Evolutionary conservation across 2,329 filamentous ascomycete species (phyloP).

Genomic region (Sclerotinia spermophila): DNA sequence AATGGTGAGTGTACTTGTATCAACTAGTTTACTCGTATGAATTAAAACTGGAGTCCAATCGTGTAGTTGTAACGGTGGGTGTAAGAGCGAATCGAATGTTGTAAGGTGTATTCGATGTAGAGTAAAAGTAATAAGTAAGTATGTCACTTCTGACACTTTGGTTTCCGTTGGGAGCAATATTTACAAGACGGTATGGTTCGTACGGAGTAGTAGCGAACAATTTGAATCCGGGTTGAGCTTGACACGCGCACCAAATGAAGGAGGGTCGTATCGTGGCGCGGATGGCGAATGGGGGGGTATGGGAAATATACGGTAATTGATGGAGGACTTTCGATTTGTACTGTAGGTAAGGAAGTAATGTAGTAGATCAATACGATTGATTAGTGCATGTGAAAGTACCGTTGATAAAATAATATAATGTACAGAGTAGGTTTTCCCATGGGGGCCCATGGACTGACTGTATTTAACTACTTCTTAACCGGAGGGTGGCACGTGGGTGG

Average conservation of each 20-base stretch:
- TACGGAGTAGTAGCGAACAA: neutral
- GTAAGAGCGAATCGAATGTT: slow-evolving; percentile 4
- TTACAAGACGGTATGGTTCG: neutral
- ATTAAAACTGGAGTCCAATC: too few relatives aligned
- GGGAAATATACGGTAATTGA: neutral
- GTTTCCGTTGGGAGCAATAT: neutral
- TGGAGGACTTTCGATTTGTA: neutral
- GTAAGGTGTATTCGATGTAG: neutral
- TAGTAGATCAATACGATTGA: neutral
- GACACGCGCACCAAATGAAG: neutral
- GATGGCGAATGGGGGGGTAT: neutral
- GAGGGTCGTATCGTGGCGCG: slow-evolving; percentile 7
- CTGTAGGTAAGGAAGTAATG: neutral
- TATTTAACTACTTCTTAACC: slow-evolving; percentile 1
- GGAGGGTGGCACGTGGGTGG: too few relatives aligned
- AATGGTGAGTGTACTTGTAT: neutral
- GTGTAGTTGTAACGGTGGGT: neutral
- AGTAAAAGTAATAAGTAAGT: neutral
- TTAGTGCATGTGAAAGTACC: neutral
- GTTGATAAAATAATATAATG: neutral
- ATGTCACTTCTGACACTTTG: slow-evolving; percentile 1
- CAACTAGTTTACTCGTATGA: neutral
- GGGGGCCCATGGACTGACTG: neutral
- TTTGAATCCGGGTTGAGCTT: neutral
- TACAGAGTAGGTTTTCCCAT: neutral